phyloP scores from a whole-genome alignment of 2,329 filamentous ascomycete genomes.

The Xylaria hypoxylon region DNA sequence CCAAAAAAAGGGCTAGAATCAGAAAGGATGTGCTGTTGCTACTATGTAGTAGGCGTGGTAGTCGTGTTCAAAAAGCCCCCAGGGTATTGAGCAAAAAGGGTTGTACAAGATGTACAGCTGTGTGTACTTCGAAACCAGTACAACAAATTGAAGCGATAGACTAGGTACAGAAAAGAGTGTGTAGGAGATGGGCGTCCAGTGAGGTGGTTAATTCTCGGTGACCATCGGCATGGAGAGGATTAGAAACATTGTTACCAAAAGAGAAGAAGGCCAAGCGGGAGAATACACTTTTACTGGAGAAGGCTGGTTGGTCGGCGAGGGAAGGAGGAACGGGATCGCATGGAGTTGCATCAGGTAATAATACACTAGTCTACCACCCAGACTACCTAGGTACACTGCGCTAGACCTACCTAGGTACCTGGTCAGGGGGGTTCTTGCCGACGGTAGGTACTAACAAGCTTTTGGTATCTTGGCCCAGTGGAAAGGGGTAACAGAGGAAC shows the following conservation, averaged over 20 bases:
- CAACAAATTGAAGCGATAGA: slow-evolving; percentile 30
- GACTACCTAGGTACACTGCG: no score
- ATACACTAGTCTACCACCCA: slow-evolving; percentile 18
- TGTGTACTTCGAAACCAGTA: slow-evolving; percentile 24
- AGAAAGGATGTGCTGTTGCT: slow-evolving; percentile 31
- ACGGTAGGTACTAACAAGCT: no score
- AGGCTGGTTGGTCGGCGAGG: slow-evolving; percentile 33
- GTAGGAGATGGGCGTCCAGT: slow-evolving; percentile 25
- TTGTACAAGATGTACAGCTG: slow-evolving; percentile 19
- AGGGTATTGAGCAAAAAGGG: slow-evolving; percentile 28
- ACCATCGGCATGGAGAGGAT: slow-evolving; percentile 18
- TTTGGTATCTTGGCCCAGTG: neutral
- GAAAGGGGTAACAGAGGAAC: slow-evolving; percentile 20
- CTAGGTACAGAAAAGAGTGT: slow-evolving; percentile 22
- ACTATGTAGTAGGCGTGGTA: slow-evolving; percentile 34
- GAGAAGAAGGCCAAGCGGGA: slow-evolving; percentile 31
- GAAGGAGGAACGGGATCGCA: slow-evolving; percentile 36
- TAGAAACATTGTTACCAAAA: slow-evolving; percentile 16
- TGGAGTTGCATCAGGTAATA: slow-evolving; percentile 32
- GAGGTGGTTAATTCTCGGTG: slow-evolving; percentile 26
- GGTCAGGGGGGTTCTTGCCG: slow-evolving; percentile 34
- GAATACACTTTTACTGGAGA: slow-evolving; percentile 33
- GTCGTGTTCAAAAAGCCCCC: slow-evolving; percentile 24
- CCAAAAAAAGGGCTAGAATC: slow-evolving; percentile 18
- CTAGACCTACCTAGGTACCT: no score